phyloP scores from a whole-genome alignment of 441 rosid species.

The Adansonia madagascariensis region DNA sequence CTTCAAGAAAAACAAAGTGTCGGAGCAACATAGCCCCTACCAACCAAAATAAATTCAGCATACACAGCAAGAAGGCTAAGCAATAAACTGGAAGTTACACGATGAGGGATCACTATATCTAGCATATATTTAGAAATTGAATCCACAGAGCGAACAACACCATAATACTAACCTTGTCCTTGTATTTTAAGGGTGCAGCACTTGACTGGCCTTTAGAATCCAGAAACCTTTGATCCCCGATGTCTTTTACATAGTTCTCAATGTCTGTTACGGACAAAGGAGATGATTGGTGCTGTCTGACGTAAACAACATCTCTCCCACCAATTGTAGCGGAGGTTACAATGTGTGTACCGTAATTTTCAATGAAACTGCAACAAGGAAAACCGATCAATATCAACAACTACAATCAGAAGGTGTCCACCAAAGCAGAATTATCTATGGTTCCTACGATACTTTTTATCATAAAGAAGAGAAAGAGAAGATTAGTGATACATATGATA shows the following conservation, averaged over 20 bases:
- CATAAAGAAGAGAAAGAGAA: neutral
- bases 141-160: slow-evolving; percentile 18
- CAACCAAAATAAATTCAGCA: neutral
- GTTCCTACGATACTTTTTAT: slow-evolving; percentile 5
- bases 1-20: no score
- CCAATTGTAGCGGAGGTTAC: slow-evolving; percentile 79
- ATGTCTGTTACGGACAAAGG: slow-evolving; percentile 59
- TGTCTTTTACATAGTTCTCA: slow-evolving; percentile 63
- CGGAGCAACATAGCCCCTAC: no score
- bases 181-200: slow-evolving; percentile 61
- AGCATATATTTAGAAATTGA: neutral
- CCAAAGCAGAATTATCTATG: slow-evolving; percentile 7
- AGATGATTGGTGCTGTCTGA: slow-evolving; percentile 75
- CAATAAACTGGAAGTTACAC: neutral
- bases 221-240: slow-evolving; percentile 56
- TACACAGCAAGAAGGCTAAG: slow-evolving; percentile 7
- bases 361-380: slow-evolving; percentile 61
- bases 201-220: slow-evolving; percentile 55
- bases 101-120: neutral
- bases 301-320: slow-evolving; percentile 76
- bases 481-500: neutral
- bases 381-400: slow-evolving; percentile 21
- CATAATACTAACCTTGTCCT: slow-evolving; percentile 67
- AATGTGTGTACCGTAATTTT: slow-evolving; percentile 76
- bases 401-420: slow-evolving; percentile 27